A percentile compares a stretch with the other conserved stretches of the same genome.
phyloP scores from a whole-genome alignment of 192 early-diverging fungal species.

The Entomortierella parvispora region DNA sequence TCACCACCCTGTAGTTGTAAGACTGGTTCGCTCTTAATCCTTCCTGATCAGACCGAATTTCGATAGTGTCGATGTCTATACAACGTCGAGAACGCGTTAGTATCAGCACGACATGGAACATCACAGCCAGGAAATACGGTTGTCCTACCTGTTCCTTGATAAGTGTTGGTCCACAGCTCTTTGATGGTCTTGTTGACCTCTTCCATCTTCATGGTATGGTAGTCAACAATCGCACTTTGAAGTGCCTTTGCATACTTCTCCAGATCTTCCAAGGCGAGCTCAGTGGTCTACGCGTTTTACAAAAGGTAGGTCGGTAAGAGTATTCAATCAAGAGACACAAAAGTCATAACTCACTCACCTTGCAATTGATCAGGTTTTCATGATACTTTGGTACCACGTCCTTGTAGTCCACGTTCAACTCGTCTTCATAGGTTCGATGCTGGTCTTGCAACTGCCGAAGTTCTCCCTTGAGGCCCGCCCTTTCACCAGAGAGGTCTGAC shows the following conservation, averaged over 20 bases:
- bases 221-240: conserved; percentile 83
- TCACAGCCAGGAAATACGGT: neutral
- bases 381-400: conserved; percentile 78
- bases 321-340: neutral
- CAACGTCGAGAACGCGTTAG: neutral
- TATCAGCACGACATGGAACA: neutral
- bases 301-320: too few species aligned
- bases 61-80: conserved; percentile 95
- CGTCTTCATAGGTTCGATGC: conserved; percentile 59
- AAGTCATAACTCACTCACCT: conserved; percentile 47
- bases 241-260: conserved; percentile 88
- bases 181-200: conserved; percentile 97
- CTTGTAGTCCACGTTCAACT: conserved; percentile 80
- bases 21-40: conserved; percentile 71
- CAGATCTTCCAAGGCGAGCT: conserved; percentile 84
- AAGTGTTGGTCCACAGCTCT: conserved; percentile 97
- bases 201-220: conserved; percentile 94
- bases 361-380: conserved; percentile 73
- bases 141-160: conserved; percentile 84
- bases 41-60: conserved; percentile 92
- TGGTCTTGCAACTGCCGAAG: conserved; percentile 87
- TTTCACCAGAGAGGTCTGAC: conserved; percentile 50
- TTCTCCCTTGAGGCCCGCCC: conserved; percentile 75
- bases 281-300: conserved; percentile 72
- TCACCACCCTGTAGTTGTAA: conserved; percentile 84